A percentile compares a stretch with the other conserved stretches of the same genome.
Conservation (phyloP, 345 rosid genomes). For the Sisymbrium irio region DNA sequence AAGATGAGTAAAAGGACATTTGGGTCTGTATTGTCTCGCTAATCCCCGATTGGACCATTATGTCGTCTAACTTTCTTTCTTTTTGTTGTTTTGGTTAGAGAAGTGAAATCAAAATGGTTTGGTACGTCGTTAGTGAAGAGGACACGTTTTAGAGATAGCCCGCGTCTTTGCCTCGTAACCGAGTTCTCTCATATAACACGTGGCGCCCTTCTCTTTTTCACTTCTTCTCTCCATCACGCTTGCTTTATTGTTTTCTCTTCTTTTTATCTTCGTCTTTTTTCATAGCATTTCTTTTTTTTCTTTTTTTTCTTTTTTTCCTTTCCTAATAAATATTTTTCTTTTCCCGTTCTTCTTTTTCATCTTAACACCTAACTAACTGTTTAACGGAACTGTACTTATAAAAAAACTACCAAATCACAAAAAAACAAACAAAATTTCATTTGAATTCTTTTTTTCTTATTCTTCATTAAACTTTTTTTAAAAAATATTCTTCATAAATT, state of each 20-base stretch:
- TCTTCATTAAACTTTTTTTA: too few species aligned
- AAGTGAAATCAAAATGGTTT: conserved; percentile 30
- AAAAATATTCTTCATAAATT: too few species aligned
- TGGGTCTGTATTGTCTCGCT: conserved; percentile 12
- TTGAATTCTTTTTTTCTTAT: too few species aligned
- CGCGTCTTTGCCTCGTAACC: conserved; percentile 32
- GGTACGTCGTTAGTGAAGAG: conserved; percentile 33
- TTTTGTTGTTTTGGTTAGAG: conserved; percentile 11
- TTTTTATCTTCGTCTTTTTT: conserved; percentile 17
- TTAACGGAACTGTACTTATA: too few species aligned
- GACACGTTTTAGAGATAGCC: conserved; percentile 36
- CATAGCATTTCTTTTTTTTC: not conserved
- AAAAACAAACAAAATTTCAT: too few species aligned
- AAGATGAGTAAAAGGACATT: conserved; percentile 21
- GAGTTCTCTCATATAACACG: conserved; percentile 24
- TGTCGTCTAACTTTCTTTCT: conserved; percentile 8
- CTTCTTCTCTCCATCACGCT: conserved; percentile 21
- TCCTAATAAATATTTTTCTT: not conserved
- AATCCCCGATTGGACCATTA: conserved; percentile 37
- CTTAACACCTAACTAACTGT: too few species aligned
- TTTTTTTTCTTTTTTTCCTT: not conserved
- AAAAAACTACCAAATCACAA: too few species aligned
- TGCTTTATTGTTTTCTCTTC: not conserved
- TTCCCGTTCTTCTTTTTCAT: too few species aligned
- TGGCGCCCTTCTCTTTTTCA: conserved; percentile 11